Evolutionary conservation across 768 basidiomycete species (phyloP).

Genomic region (Lentinula lateritia): DNA sequence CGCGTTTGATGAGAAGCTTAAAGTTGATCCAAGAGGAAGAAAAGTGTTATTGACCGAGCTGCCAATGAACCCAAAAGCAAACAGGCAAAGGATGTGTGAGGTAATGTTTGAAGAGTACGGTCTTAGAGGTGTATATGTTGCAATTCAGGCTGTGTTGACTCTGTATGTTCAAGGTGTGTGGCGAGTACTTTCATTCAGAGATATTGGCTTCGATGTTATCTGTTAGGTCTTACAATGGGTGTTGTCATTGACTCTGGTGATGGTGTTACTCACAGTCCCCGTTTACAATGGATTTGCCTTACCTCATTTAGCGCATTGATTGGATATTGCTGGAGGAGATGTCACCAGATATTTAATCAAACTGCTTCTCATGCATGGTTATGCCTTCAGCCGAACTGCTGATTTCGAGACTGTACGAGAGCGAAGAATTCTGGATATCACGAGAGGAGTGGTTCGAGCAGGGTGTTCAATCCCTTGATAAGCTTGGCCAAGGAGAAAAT

Average conservation of each 20-base stretch:
- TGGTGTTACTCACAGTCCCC: conserved; percentile 98
- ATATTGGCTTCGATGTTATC: background rate
- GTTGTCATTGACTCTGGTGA: conserved; percentile 99
- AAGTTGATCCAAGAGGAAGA: conserved; percentile 76
- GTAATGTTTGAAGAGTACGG: conserved; percentile 99
- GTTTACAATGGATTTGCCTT: conserved; percentile 97
- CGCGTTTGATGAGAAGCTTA: conserved; percentile 94
- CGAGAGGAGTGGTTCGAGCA: conserved; percentile 95
- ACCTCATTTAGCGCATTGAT: conserved; percentile 87
- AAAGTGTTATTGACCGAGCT: conserved; percentile 97
- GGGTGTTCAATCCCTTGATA: conserved; percentile 76
- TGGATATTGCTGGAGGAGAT: conserved; percentile 97
- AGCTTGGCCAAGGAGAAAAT: conserved; percentile 69
- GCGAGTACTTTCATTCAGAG: background rate
- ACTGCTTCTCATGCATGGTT: conserved; percentile 99
- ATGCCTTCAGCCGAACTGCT: conserved; percentile 98
- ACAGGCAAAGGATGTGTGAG: conserved; percentile 90
- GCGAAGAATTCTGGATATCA: conserved; percentile 91
- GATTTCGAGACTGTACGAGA: conserved; percentile 99
- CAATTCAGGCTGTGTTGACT: conserved; percentile 98
- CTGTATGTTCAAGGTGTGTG: conserved; percentile 93
- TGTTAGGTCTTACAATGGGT: conserved; percentile 88
- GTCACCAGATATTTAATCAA: conserved; percentile 99
- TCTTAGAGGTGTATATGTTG: conserved; percentile 92
- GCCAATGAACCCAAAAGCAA: conserved; percentile 96